Conservation (phyloP, 768 basidiomycete genomes). For the Boletus vermiculosoides region DNA sequence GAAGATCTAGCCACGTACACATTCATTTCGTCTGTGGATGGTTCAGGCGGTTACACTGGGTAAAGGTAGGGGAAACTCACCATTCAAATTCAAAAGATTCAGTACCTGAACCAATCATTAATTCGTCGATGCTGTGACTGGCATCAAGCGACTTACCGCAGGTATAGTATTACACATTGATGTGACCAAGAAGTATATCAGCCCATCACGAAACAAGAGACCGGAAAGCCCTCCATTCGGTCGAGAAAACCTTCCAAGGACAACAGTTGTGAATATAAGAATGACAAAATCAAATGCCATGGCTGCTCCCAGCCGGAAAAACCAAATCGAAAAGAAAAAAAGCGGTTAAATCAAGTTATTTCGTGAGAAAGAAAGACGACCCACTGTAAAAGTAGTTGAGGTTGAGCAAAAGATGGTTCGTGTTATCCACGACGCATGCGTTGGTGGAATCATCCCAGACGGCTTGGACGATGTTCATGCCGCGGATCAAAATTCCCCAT, state of each 20-base stretch:
- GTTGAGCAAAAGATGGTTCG: constrained; percentile 57
- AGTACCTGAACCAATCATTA: constrained; percentile 18
- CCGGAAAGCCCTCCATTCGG: constrained; percentile 61
- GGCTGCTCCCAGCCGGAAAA: constrained; percentile 36
- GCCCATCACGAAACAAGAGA: constrained; percentile 69
- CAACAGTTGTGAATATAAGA: constrained; percentile 52
- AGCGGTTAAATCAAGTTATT: not conserved
- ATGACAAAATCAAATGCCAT: constrained; percentile 70
- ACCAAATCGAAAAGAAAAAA: not conserved
- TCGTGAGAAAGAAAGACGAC: constrained; percentile 22
- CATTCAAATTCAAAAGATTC: constrained; percentile 27
- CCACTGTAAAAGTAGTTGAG: constrained; percentile 69
- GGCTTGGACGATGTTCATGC: constrained; percentile 63
- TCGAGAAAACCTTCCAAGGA: constrained; percentile 43
- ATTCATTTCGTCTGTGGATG: constrained; percentile 24
- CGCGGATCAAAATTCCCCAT: constrained; percentile 65
- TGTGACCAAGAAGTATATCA: constrained; percentile 66
- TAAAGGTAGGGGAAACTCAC: constrained; percentile 9
- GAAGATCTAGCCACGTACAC: constrained; percentile 14
- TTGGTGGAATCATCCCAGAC: constrained; percentile 43
- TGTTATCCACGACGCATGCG: constrained; percentile 51
- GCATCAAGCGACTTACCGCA: constrained; percentile 44
- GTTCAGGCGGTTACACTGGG: not conserved
- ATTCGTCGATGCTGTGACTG: not conserved
- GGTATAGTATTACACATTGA: constrained; percentile 67